Conservation (phyloP, 495 filamentous ascomycete species). For the Penicillium bialowiezense region DNA sequence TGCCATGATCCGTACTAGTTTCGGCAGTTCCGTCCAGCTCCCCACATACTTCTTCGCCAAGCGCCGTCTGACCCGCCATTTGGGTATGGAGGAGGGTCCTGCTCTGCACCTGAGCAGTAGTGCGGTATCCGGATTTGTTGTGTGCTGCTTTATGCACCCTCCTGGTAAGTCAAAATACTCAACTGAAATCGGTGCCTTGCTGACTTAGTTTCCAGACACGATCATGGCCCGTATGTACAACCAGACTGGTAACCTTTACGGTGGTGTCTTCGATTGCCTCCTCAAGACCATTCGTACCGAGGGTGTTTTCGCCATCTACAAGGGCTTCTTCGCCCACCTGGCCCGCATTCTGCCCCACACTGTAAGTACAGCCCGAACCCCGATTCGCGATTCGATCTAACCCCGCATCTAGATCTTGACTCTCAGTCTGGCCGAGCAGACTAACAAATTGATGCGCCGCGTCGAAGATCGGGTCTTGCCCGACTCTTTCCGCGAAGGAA, state of each 20-base stretch:
- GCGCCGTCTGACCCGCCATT: conserved; percentile 70
- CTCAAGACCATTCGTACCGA: conserved; percentile 89
- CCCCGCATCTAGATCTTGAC: conserved; percentile 64
- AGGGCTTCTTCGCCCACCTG: conserved; percentile 94
- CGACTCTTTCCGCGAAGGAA: conserved; percentile 42
- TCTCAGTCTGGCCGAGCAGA: conserved; percentile 92
- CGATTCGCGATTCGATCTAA: conserved; percentile 9
- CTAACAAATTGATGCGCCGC: conserved; percentile 82
- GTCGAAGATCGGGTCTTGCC: conserved; percentile 68
- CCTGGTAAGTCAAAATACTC: conserved; percentile 58
- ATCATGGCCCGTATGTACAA: conserved; percentile 99
- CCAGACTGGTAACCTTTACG: conserved; percentile 95
- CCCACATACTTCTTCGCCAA: conserved; percentile 99
- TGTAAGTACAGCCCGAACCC: conserved; percentile 35
- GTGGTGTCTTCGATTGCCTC: conserved; percentile 86
- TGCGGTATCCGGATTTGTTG: conserved; percentile 89
- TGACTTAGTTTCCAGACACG: conserved; percentile 63
- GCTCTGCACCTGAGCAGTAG: conserved; percentile 85
- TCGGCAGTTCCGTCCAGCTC: conserved; percentile 91
- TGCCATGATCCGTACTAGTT: conserved; percentile 96
- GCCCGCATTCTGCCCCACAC: conserved; percentile 94
- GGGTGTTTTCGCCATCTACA: conserved; percentile 91
- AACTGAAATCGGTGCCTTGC: not conserved
- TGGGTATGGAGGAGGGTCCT: conserved; percentile 90
- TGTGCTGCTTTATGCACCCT: conserved; percentile 97